Conservation (phyloP, 768 basidiomycete genomes). For the Pisolithus marmoratus region DNA sequence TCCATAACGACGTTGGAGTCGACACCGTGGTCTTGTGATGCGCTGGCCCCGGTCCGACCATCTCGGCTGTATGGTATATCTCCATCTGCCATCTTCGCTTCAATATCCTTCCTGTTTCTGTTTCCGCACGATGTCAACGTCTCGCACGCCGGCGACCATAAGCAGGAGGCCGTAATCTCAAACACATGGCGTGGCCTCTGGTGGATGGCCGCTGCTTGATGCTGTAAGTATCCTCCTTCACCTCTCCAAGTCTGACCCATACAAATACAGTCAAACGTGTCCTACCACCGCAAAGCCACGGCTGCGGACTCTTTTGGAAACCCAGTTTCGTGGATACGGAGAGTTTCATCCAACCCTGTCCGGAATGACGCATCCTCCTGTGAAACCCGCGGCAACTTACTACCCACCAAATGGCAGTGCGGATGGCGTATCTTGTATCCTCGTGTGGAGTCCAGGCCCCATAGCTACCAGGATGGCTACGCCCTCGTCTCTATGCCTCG, state of each 20-base stretch:
- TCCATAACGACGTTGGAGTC: constrained; percentile 19
- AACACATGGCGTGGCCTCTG: neutral
- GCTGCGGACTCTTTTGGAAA: neutral
- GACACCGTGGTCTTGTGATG: constrained; percentile 20
- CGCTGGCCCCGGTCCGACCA: constrained; percentile 9
- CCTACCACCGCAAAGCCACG: neutral
- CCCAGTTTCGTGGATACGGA: neutral
- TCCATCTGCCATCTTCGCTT: constrained; percentile 1
- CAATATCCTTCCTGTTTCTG: constrained; percentile 2
- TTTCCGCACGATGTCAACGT: neutral
- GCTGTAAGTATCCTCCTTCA: neutral
- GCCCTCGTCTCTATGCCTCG: no score
- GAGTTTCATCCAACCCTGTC: constrained; percentile 9
- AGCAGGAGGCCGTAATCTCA: neutral
- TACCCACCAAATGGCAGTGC: constrained; percentile 3
- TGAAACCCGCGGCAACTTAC: constrained; percentile 17
- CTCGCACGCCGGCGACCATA: no score
- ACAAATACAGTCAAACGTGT: constrained; percentile 1
- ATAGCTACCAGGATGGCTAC: neutral
- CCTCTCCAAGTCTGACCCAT: constrained; percentile 1
- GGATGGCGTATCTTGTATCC: neutral
- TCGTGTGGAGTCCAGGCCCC: neutral
- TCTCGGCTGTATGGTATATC: constrained; percentile 7
- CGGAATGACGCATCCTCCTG: constrained; percentile 12
- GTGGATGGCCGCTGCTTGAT: neutral